phyloP scores from a whole-genome alignment of 2,329 filamentous ascomycete genomes.

The Sporothrix humicola region DNA sequence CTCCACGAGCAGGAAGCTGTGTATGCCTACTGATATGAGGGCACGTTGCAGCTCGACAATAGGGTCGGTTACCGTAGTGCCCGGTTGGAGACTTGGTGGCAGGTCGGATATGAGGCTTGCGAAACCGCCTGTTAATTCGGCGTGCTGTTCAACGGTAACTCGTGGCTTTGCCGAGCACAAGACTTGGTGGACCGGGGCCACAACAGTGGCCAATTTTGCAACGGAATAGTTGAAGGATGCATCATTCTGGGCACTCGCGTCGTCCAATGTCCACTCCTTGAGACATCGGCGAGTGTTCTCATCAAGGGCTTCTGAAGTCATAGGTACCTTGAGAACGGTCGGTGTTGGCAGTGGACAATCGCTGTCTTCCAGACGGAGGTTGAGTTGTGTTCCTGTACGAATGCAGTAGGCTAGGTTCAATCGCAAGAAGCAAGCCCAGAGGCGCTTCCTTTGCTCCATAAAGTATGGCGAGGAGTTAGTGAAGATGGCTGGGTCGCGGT shows the following conservation, averaged over 20 bases:
- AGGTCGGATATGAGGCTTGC: slow-evolving; percentile 7
- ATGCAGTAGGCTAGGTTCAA: slow-evolving; percentile 38
- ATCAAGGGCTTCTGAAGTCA: not conserved
- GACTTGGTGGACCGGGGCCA: slow-evolving; percentile 29
- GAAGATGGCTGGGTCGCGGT: slow-evolving; percentile 38
- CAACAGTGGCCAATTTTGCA: not conserved
- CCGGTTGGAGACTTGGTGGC: slow-evolving; percentile 23
- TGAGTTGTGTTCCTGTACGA: slow-evolving; percentile 38
- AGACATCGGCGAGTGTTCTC: not conserved
- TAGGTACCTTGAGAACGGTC: not conserved
- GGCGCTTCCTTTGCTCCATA: slow-evolving; percentile 37
- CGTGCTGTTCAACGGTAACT: slow-evolving; percentile 21
- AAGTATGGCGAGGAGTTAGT: slow-evolving; percentile 35
- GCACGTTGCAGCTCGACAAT: slow-evolving; percentile 29
- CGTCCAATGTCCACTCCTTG: slow-evolving; percentile 4
- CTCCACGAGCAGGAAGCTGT: slow-evolving; percentile 31
- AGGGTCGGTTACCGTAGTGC: slow-evolving; percentile 12
- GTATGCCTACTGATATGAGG: slow-evolving; percentile 27
- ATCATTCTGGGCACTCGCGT: slow-evolving; percentile 13
- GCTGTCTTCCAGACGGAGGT: slow-evolving; percentile 37
- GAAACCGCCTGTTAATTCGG: slow-evolving; percentile 10
- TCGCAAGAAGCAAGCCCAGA: slow-evolving; percentile 38
- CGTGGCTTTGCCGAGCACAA: slow-evolving; percentile 27
- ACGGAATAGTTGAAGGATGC: slow-evolving; percentile 13
- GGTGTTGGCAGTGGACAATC: slow-evolving; percentile 36